Evolutionary conservation across 2,329 filamentous ascomycete genomes (phyloP).

Genomic region (Lecanicillium sp.): DNA sequence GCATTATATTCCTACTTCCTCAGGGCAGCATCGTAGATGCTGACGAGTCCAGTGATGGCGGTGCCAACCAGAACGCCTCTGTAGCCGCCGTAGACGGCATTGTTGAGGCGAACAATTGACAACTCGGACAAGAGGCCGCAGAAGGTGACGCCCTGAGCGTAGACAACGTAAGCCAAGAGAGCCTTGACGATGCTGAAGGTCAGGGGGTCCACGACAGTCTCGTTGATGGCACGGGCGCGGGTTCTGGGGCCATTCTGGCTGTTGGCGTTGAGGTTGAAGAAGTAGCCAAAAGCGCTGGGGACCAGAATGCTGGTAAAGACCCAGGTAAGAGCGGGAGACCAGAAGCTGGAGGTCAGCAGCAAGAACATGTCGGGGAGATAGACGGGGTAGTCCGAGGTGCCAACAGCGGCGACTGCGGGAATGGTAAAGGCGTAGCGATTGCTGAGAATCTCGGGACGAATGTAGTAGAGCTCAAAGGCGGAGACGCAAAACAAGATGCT

Average conservation of each 20-base stretch:
- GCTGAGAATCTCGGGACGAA: conserved; percentile 64
- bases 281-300: conserved; percentile 70
- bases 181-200: conserved; percentile 88
- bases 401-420: conserved; percentile 49
- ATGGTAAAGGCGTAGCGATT: conserved; percentile 66
- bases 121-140: conserved; percentile 51
- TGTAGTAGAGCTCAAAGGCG: conserved; percentile 59
- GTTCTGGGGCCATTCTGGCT: conserved; percentile 28
- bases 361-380: conserved; percentile 74
- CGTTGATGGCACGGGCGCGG: conserved; percentile 33
- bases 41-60: conserved; percentile 58
- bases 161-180: conserved; percentile 72
- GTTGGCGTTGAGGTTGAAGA: conserved; percentile 73
- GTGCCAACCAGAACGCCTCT: conserved; percentile 61
- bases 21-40: conserved; percentile 70
- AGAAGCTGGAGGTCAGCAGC: conserved; percentile 70
- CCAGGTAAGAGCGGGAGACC: conserved; percentile 76
- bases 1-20: conserved; percentile 43
- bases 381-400: conserved; percentile 51
- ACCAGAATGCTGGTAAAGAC: conserved; percentile 60
- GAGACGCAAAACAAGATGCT: conserved; percentile 62
- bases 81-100: conserved; percentile 63
- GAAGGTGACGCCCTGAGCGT: conserved; percentile 56
- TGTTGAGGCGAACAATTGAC: conserved; percentile 55
- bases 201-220: conserved; percentile 63